Percentiles rank a stretch among this genome's conserved stretches.
Evolutionary conservation across 768 basidiomycete genomes (phyloP).

Genomic region (Zangia roseola): DNA sequence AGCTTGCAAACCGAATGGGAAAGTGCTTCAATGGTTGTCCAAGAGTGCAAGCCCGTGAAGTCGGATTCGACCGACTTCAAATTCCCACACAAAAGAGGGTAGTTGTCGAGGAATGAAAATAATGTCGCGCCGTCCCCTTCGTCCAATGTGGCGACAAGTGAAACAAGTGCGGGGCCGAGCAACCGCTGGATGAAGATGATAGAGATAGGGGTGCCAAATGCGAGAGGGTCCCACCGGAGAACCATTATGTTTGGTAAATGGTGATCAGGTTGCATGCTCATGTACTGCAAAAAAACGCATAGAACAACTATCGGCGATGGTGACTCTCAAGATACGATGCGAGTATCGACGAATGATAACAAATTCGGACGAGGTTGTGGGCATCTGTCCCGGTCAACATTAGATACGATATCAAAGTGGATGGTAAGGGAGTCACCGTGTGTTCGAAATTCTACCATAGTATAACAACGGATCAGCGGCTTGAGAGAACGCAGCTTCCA

Average conservation of each 20-base stretch:
- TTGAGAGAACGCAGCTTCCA: constrained; percentile 10
- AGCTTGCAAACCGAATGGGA: constrained; percentile 6
- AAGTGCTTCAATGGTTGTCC: neutral
- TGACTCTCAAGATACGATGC: constrained; percentile 5
- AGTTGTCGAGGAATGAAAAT: constrained; percentile 11
- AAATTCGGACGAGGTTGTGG: constrained; percentile 5
- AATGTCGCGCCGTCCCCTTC: constrained; percentile 6
- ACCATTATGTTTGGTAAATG: constrained; percentile 10
- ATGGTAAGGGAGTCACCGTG: neutral
- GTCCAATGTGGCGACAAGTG: neutral
- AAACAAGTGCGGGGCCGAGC: constrained; percentile 12
- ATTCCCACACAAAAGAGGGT: neutral
- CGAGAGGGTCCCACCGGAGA: constrained; percentile 3
- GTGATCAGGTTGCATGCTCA: neutral
- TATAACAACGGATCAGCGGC: constrained; percentile 15
- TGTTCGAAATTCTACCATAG: neutral
- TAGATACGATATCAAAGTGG: neutral
- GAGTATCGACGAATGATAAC: constrained; percentile 6
- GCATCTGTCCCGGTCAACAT: neutral
- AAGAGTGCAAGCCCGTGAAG: neutral
- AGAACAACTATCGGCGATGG: neutral
- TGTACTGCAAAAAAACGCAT: constrained; percentile 7
- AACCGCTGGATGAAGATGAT: constrained; percentile 7
- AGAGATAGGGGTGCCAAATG: neutral
- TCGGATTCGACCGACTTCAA: constrained; percentile 2